These are phyloP conservation scores for Wickerhamomyces tratensis DNA, from an alignment of 805 yeast genomes.

Conservation along the genomic window DNA sequence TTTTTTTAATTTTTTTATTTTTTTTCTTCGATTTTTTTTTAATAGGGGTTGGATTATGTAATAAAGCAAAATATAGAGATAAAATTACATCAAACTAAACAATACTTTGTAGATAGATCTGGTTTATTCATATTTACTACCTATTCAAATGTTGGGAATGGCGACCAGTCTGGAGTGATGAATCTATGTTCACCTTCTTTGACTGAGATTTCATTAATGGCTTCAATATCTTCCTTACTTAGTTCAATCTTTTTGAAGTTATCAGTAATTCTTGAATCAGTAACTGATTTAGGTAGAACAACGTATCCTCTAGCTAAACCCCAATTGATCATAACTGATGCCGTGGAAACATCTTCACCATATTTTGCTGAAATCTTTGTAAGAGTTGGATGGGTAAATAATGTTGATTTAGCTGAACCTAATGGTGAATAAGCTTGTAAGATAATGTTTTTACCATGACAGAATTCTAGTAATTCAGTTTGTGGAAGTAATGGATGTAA, in stretches of 20 bases:
- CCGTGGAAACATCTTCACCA: conserved; percentile 25
- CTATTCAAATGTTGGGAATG: conserved; percentile 27
- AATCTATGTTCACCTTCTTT: conserved; percentile 19
- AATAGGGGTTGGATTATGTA: no score
- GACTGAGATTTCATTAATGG: conserved; percentile 16
- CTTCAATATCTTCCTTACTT: conserved; percentile 23
- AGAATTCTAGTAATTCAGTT: conserved; percentile 40
- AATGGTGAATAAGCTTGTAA: conserved; percentile 73
- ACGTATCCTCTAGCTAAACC: conserved; percentile 43
- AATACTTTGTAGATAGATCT: no score
- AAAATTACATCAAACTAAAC: no score
- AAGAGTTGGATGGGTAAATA: conserved; percentile 33
- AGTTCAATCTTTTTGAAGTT: conserved; percentile 22
- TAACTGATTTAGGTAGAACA: conserved; percentile 40
- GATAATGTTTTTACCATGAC: conserved; percentile 39
- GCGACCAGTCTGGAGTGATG: conserved; percentile 14
- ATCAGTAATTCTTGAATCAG: conserved; percentile 28
- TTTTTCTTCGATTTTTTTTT: not conserved
- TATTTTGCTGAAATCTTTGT: conserved; percentile 32
- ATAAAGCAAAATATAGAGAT: no score
- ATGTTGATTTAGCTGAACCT: conserved; percentile 48
- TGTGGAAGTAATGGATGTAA: conserved; percentile 69
- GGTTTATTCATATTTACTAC: no score
- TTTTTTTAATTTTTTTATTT: no score
- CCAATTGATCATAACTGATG: conserved; percentile 48